phyloP scores from a whole-genome alignment of 768 basidiomycete genomes.

The Tylopilus rubrobrunneus region DNA sequence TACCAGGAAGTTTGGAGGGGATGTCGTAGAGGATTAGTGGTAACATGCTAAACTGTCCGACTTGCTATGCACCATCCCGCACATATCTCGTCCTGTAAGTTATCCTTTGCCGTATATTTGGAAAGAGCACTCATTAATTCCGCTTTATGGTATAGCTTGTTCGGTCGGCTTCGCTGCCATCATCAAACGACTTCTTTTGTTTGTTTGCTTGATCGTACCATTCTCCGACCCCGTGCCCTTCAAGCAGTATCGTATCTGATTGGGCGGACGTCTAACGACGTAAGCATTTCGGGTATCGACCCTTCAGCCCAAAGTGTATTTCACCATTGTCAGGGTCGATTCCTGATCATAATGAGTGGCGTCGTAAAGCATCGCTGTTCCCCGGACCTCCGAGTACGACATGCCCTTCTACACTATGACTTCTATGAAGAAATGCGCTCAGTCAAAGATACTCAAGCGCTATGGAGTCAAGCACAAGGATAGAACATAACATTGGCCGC shows the following conservation, averaged over 20 bases:
- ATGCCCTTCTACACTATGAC: not conserved
- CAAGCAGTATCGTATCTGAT: too few relatives aligned
- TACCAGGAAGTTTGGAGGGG: conserved; percentile 28
- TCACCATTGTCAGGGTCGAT: not conserved
- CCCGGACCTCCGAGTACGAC: not conserved
- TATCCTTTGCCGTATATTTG: not conserved
- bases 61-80: not conserved
- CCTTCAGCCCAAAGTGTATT: not conserved
- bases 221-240: too few relatives aligned
- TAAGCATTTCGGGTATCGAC: too few relatives aligned
- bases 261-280: too few relatives aligned
- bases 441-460: conserved; percentile 27
- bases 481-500: not conserved
- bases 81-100: not conserved
- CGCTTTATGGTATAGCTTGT: not conserved
- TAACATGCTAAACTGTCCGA: conserved; percentile 12
- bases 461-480: conserved; percentile 25
- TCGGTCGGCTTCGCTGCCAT: not conserved
- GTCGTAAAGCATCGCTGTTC: conserved; percentile 1
- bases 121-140: not conserved
- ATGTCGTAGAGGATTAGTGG: conserved; percentile 36
- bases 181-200: not conserved
- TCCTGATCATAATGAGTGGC: not conserved
- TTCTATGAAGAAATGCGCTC: conserved; percentile 21
- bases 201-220: not conserved